Evolutionary conservation across 1,284 basidiomycete genomes (phyloP).

Genomic region (Fistulinella staudtii): DNA sequence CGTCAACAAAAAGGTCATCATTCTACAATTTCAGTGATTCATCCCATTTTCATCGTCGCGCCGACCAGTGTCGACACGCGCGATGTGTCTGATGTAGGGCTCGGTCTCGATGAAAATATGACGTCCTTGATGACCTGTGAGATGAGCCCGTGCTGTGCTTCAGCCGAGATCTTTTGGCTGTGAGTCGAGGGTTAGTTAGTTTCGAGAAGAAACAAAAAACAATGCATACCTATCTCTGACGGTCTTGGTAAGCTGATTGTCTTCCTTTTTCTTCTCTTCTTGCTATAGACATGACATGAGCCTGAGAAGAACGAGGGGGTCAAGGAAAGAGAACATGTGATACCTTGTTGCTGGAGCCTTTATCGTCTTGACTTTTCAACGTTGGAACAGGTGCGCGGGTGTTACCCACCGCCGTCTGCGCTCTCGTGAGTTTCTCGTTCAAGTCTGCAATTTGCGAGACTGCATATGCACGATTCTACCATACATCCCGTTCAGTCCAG

Average conservation of each 20-base stretch:
- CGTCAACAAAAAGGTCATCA: neutral
- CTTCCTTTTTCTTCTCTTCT: constrained; percentile 75
- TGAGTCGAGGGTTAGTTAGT: neutral
- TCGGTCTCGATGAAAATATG: constrained; percentile 67
- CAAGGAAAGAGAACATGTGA: neutral
- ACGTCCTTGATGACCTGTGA: constrained; percentile 87
- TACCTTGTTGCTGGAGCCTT: constrained; percentile 35
- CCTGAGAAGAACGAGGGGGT: no score
- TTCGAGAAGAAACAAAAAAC: neutral
- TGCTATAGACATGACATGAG: constrained; percentile 30
- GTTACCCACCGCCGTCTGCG: constrained; percentile 48
- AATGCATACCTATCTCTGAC: constrained; percentile 75
- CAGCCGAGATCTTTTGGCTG: constrained; percentile 81
- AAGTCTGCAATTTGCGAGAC: constrained; percentile 87
- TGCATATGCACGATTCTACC: constrained; percentile 86
- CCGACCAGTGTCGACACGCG: constrained; percentile 36
- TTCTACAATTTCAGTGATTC: constrained; percentile 7
- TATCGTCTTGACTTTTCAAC: constrained; percentile 44
- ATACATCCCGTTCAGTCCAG: neutral
- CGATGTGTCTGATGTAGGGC: constrained; percentile 25
- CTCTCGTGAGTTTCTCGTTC: constrained; percentile 79
- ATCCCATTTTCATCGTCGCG: constrained; percentile 37
- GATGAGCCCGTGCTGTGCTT: constrained; percentile 89
- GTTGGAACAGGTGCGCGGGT: constrained; percentile 55
- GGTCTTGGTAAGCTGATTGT: constrained; percentile 73